A percentile compares a stretch with the other conserved stretches of the same genome.
These are phyloP conservation scores for Leccinum barrowsii DNA, from an alignment of 768 basidiomycete species.

Conservation along the genomic window DNA sequence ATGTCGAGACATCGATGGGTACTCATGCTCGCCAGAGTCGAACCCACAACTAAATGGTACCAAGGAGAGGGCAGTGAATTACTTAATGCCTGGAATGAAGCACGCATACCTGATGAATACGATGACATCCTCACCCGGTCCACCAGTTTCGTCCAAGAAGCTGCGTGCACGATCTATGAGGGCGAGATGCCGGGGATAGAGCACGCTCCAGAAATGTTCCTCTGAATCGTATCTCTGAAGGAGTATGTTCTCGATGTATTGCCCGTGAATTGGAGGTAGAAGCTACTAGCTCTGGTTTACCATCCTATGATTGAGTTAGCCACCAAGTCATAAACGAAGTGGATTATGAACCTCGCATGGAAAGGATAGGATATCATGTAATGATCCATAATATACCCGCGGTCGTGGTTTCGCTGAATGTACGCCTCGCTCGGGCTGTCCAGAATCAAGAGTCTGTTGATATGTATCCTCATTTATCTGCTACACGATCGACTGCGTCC, in stretches of 20 bases:
- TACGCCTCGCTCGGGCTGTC: conserved; percentile 27
- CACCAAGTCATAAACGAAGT: neutral
- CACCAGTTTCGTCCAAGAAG: conserved; percentile 68
- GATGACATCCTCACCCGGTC: conserved; percentile 64
- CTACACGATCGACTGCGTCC: conserved; percentile 91
- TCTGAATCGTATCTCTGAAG: conserved; percentile 16
- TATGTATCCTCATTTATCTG: conserved; percentile 88
- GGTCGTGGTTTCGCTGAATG: conserved; percentile 40
- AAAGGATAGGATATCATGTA: conserved; percentile 92
- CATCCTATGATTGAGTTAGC: conserved; percentile 52
- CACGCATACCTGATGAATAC: conserved; percentile 79
- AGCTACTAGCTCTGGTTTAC: conserved; percentile 73
- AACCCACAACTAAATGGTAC: conserved; percentile 70
- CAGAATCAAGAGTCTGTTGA: conserved; percentile 57
- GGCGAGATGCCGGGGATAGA: conserved; percentile 62
- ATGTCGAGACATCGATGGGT: conserved; percentile 87
- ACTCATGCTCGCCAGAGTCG: conserved; percentile 93
- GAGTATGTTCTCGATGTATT: conserved; percentile 29
- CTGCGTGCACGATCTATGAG: conserved; percentile 65
- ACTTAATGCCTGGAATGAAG: neutral
- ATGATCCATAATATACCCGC: conserved; percentile 81
- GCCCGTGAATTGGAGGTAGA: conserved; percentile 38
- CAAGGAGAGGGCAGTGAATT: neutral
- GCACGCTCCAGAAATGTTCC: conserved; percentile 24
- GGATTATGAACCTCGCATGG: conserved; percentile 72